These are phyloP conservation scores for Dictyostelium gargantuum DNA, from an alignment of 208 protist genomes.

Conservation along the genomic window DNA sequence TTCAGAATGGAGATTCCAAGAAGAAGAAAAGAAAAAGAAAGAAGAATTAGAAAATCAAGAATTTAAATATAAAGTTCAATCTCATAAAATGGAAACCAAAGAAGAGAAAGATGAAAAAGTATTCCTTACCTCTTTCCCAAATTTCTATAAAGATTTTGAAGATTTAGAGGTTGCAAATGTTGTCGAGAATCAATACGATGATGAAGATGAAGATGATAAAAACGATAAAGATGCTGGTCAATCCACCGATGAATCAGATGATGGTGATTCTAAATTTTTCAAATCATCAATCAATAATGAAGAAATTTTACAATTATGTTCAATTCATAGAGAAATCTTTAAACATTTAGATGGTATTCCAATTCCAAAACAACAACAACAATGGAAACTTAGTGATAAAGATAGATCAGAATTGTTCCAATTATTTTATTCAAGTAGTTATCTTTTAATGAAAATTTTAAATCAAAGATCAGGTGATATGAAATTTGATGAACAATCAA, in stretches of 20 bases:
- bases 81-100: slow-evolving; percentile 90
- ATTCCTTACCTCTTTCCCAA: slow-evolving; percentile 92
- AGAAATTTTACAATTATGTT: slow-evolving; percentile 62
- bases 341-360: slow-evolving; percentile 54
- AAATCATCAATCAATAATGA: slow-evolving; percentile 23
- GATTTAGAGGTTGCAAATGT: slow-evolving; percentile 45
- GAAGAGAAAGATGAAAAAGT: slow-evolving; percentile 91
- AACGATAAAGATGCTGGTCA: slow-evolving; percentile 48
- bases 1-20: slow-evolving; percentile 31
- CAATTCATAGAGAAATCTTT: slow-evolving; percentile 57
- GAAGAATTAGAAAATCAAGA: slow-evolving; percentile 84
- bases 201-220: slow-evolving; percentile 41
- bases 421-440: slow-evolving; percentile 6
- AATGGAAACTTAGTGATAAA: not conserved
- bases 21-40: slow-evolving; percentile 61
- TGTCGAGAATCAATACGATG: not conserved
- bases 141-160: slow-evolving; percentile 92
- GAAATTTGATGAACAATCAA: slow-evolving; percentile 4
- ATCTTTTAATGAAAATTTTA: slow-evolving; percentile 24
- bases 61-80: slow-evolving; percentile 93
- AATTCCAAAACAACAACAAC: not conserved
- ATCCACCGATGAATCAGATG: not conserved
- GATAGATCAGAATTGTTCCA: slow-evolving; percentile 6
- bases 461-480: not conserved
- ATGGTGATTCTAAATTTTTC: not conserved